phyloP scores from a whole-genome alignment of 805 yeast genomes.

The Hanseniaspora opuntiae region DNA sequence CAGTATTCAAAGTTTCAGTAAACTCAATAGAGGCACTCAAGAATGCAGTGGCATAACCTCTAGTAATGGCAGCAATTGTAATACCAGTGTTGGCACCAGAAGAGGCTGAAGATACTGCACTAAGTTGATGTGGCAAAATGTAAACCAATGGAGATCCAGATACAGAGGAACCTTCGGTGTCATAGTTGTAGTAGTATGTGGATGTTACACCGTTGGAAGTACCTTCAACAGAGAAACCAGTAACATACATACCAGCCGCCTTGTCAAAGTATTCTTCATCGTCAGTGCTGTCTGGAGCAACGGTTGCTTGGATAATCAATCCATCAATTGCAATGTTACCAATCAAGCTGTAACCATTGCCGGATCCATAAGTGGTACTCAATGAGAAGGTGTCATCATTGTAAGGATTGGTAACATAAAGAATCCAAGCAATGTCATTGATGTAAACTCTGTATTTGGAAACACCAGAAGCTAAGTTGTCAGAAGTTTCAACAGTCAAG shows the following conservation, averaged over 20 bases:
- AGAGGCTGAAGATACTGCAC: slow-evolving; percentile 25
- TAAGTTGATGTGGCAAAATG: slow-evolving; percentile 43
- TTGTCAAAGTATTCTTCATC: slow-evolving; percentile 39
- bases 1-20: slow-evolving; percentile 29
- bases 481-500: slow-evolving; percentile 26
- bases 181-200: slow-evolving; percentile 35
- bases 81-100: slow-evolving; percentile 30
- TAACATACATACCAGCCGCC: slow-evolving; percentile 58
- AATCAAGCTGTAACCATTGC: slow-evolving; percentile 26
- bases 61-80: slow-evolving; percentile 33
- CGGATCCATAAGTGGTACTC: slow-evolving; percentile 22
- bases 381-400: slow-evolving; percentile 14
- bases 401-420: slow-evolving; percentile 34
- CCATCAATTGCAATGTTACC: slow-evolving; percentile 29
- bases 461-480: slow-evolving; percentile 27
- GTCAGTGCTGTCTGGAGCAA: slow-evolving; percentile 28
- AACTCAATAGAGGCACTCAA: slow-evolving; percentile 30
- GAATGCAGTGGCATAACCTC: slow-evolving; percentile 38
- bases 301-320: slow-evolving; percentile 39
- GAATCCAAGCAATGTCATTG: slow-evolving; percentile 36
- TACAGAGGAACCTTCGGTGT: slow-evolving; percentile 37
- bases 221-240: slow-evolving; percentile 37
- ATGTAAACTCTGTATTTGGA: slow-evolving; percentile 42
- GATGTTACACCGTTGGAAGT: slow-evolving; percentile 34
- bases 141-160: slow-evolving; percentile 35